Base-by-base conservation (phyloP, 495 filamentous ascomycete species). In the Neurospora africana region DNA sequence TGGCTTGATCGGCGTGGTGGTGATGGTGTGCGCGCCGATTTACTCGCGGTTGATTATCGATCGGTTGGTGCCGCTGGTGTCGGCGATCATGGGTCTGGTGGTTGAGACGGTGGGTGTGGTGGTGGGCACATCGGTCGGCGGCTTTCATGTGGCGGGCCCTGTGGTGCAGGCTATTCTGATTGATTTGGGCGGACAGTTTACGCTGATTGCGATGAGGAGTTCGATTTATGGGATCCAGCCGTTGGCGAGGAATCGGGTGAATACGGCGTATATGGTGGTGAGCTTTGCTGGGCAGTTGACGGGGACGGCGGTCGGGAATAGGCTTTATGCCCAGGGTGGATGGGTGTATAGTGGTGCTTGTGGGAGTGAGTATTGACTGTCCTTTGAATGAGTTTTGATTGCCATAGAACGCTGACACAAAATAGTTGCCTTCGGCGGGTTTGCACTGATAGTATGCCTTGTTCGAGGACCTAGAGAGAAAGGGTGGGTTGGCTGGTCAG, bases 251-350 rank as follows among this genome's bases (percentile, higher is more conserved):
- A 95, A 94, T 78, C 78, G 93, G 1, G 85, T 94, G 30, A 97
- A 97, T 76, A 95, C 93, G 3, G 90, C 88, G 4, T 97, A 92
- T 76, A 95, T 95, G 92, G 84, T 94, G 4, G 83, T 84, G 13
- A 86, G 86, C 1, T 95, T 94, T 77, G 87, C 85, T 61, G 92
- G 92, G 0, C 92, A 95, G 82, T 79, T 96, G 27, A 88, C 88
- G 72, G 93, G 93, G 0, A 95, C 92, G 1, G 84, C 89, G 5
- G 90, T 88, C 9, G 92, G 92, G 1, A 93, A 92, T 75, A 80
- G 85, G 37, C 77, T 94, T 5, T 95, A 92, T 79, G 89, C 90
- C 10, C 73, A 83, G 27, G 86, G 86, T 0, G 93, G 92, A 0
- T 95, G 93, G 93, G 82, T 88, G 13, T 85, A 85, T 65, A 90